These are phyloP conservation scores for Aspergillus funiculosus DNA, from an alignment of 495 filamentous ascomycete genomes.

Conservation along the genomic window DNA sequence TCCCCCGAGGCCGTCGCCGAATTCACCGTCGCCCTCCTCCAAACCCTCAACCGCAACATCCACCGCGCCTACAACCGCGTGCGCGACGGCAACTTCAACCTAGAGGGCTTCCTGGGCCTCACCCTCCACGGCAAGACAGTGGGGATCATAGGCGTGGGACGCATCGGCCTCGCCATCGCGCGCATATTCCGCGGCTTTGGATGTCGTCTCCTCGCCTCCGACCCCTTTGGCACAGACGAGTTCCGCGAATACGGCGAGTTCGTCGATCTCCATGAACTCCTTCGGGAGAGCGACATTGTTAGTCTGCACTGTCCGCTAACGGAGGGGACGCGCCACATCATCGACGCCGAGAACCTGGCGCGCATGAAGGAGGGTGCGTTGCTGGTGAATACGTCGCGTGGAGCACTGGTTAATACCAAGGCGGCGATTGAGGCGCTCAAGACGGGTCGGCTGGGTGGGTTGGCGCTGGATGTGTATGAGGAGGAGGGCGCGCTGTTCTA, in stretches of 20 bases:
- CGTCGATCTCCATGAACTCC: slow-evolving; percentile 48
- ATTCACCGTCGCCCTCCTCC: slow-evolving; percentile 61
- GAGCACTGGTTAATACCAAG: slow-evolving; percentile 54
- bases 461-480: slow-evolving; percentile 81
- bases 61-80: slow-evolving; percentile 68
- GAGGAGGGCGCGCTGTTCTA: slow-evolving; percentile 65
- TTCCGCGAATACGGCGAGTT: slow-evolving; percentile 49
- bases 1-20: slow-evolving; percentile 69
- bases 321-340: slow-evolving; percentile 53
- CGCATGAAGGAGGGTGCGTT: slow-evolving; percentile 55
- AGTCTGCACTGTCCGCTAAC: slow-evolving; percentile 62
- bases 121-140: slow-evolving; percentile 58
- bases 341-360: slow-evolving; percentile 48
- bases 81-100: slow-evolving; percentile 64
- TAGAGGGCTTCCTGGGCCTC: slow-evolving; percentile 57
- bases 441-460: slow-evolving; percentile 55
- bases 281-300: slow-evolving; percentile 53
- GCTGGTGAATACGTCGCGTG: slow-evolving; percentile 63
- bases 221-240: slow-evolving; percentile 45
- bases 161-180: slow-evolving; percentile 35
- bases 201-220: slow-evolving; percentile 54
- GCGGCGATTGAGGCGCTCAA: slow-evolving; percentile 59
- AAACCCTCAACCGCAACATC: slow-evolving; percentile 64
- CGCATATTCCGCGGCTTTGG: slow-evolving; percentile 56
- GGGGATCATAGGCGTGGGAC: slow-evolving; percentile 31